A percentile compares a stretch with the other conserved stretches of the same genome.
phyloP scores from a whole-genome alignment of 768 basidiomycete species.

The Leucosporidium yakuticum region DNA sequence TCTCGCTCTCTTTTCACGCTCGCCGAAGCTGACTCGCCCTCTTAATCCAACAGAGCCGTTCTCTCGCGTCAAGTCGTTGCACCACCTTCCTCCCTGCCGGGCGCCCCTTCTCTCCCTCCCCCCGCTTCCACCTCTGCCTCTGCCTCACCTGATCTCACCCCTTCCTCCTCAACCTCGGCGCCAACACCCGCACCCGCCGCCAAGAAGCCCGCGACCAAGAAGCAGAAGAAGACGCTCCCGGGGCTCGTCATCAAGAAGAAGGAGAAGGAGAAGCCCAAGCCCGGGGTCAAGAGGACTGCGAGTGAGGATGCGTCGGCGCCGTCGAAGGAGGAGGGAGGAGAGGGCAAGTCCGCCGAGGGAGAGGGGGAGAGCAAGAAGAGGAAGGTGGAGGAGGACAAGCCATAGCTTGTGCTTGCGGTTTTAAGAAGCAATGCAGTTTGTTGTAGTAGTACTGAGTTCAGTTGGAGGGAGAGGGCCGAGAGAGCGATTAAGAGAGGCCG shows the following conservation, averaged over 20 bases:
- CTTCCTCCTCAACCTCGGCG: not conserved
- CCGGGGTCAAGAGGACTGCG: not conserved
- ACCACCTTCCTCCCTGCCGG: not conserved
- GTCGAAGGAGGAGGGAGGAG: not conserved
- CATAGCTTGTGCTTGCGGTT: not conserved
- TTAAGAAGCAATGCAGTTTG: no score
- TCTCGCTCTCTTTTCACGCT: not conserved
- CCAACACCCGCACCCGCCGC: not conserved
- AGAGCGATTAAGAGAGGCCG: no score
- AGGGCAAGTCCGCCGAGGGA: not conserved
- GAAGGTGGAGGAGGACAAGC: not conserved
- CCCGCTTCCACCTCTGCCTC: not conserved
- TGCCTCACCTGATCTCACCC: no score
- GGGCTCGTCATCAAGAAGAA: not conserved
- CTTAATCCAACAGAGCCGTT: conserved; percentile 5
- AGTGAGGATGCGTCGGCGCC: not conserved
- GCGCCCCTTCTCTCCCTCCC: not conserved
- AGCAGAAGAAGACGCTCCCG: conserved; percentile 6
- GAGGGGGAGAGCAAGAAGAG: not conserved
- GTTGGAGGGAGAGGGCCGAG: no score
- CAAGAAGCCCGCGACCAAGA: not conserved
- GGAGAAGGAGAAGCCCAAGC: not conserved
- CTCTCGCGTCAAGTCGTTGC: not conserved
- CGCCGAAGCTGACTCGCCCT: not conserved
- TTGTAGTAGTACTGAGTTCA: no score